These are phyloP conservation scores for Solanum pimpinellifolium DNA, from an alignment of 257 asterid species.

Conservation along the genomic window DNA sequence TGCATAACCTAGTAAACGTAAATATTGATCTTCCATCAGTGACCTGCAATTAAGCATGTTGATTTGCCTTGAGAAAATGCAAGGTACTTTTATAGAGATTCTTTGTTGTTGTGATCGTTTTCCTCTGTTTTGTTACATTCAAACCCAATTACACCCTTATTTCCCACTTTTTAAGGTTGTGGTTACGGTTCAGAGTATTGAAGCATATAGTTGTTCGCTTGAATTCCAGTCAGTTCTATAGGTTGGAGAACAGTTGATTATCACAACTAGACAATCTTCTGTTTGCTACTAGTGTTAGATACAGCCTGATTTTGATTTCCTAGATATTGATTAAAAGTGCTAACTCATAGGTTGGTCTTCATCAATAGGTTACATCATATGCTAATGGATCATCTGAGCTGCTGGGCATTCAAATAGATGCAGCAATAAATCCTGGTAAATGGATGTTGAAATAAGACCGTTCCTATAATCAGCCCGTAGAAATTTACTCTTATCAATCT, in stretches of 20 bases:
- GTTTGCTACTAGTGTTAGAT: not conserved
- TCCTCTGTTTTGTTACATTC: not conserved
- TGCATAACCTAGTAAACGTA: not conserved
- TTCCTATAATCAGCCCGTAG: not conserved
- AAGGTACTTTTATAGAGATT: not conserved
- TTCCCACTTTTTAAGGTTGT: not conserved
- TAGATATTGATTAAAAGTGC: not conserved
- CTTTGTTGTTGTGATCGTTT: not conserved
- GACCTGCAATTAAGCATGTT: not conserved
- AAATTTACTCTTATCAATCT: not conserved
- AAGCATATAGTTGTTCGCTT: not conserved
- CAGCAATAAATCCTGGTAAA: constrained; percentile 95
- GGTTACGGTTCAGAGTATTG: not conserved
- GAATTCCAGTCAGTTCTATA: not conserved
- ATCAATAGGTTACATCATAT: constrained; percentile 82
- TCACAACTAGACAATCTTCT: not conserved
- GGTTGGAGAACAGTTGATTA: not conserved
- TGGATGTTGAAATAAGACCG: not conserved
- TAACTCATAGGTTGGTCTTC: constrained; percentile 5
- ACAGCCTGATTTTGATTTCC: not conserved
- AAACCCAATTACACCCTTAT: not conserved
- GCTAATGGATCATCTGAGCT: constrained; percentile 95
- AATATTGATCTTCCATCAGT: not conserved
- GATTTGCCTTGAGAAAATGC: not conserved
- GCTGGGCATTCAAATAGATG: constrained; percentile 97